A percentile compares a stretch with the other conserved stretches of the same genome.
These are phyloP conservation scores for Pyrenophora teres DNA, from an alignment of 2,329 filamentous ascomycete genomes.

Conservation along the genomic window DNA sequence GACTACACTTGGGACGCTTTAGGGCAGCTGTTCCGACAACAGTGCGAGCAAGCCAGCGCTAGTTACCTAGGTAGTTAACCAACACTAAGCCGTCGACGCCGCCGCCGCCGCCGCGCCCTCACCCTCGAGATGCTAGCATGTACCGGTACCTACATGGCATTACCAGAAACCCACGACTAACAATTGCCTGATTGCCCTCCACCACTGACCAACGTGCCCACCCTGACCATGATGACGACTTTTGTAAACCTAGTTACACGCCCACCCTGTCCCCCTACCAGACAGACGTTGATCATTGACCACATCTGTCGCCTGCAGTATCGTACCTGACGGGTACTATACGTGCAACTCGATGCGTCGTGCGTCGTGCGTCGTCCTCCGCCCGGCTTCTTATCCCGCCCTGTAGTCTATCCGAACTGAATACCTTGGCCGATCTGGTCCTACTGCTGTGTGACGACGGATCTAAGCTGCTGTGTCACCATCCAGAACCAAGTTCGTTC, in stretches of 20 bases:
- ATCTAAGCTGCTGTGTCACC: conserved; percentile 11
- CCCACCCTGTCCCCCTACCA: background rate
- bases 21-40: conserved; percentile 4
- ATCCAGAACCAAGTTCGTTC: conserved; percentile 5
- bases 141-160: too few relatives aligned
- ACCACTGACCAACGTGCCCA: too few relatives aligned
- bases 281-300: conserved; percentile 8
- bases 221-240: background rate
- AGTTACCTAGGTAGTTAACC: too few relatives aligned
- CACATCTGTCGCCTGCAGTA: background rate
- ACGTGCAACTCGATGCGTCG: background rate
- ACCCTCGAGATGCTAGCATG: too few relatives aligned
- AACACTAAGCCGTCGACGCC: too few relatives aligned
- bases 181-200: too few relatives aligned
- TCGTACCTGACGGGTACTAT: background rate
- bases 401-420: too few relatives aligned
- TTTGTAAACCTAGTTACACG: background rate
- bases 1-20: background rate
- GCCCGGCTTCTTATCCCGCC: too few relatives aligned
- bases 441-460: conserved; percentile 1
- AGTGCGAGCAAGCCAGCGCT: too few relatives aligned
- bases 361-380: too few relatives aligned
- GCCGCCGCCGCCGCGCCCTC: too few relatives aligned
- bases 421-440: background rate
- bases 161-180: background rate